Base-by-base conservation (phyloP, 2,329 filamentous ascomycete genomes). In the Colletotrichum coccodes region DNA sequence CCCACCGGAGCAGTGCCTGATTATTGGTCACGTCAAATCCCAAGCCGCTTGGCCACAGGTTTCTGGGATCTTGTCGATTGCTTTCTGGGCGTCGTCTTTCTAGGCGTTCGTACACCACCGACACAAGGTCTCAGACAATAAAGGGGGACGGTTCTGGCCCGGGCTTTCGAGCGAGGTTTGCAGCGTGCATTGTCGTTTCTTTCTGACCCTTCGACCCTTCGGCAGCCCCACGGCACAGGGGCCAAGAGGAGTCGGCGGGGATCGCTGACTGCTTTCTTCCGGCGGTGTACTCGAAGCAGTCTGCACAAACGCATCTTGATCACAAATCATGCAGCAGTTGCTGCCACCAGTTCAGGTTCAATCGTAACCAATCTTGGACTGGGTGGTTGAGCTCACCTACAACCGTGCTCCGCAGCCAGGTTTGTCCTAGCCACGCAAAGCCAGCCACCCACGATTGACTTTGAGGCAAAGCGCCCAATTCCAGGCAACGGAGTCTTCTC, bases 151-250 rank as follows among this genome's bases (percentile, higher is more conserved):
- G 18, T 9, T 21, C 16, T 38, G 50, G 40, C 16, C 40, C 9
- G 60, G n/a, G 30, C 30, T 56, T 47, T 47, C 18, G 9, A 58
- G 54, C 54, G 54, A 58, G 40, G 54, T 47, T 23, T 46, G 40
- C 60, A 28, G 30, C 30, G 60, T 36, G 42, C 57, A 36, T 46
- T 21, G 40, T 62, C 56, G 21, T 47, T 47, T 23, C 36, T 38
- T 40, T 53, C 18, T 23, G 26, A 9, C 14, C n/a, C 40, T 11
- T 50, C 9, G 26, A 9, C 14, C n/a, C 40, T 11, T 50, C 9
- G 44, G 44, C 44, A 47, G 53, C 50, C 36, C n/a, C 50, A 36
- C 38, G 52, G 9, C 34, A 49, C 26, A 16, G 30, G 36, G 40
- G 49, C 50, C 60, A 34, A n/a, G 52, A n/a, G n/a, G n/a, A n/a